Base-by-base conservation (phyloP, 306 rosid genomes). In the Glycine latifolia region DNA sequence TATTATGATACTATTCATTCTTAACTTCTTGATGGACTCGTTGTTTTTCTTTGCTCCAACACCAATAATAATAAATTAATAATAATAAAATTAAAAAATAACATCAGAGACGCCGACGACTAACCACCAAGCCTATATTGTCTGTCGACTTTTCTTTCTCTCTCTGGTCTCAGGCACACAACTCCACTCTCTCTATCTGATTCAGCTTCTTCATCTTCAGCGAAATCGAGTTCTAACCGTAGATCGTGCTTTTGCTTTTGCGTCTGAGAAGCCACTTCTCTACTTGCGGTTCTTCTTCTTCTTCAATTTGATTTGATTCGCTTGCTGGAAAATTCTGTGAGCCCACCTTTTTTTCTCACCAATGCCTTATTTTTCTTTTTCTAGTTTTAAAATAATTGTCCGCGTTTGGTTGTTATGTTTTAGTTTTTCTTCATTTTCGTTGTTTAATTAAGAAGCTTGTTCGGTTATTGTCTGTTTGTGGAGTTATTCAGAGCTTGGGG, bases 41-140 rank as follows among this genome's bases (percentile, higher is more conserved):
- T 48, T 37, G 10, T 44, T 62, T 50, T 16, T 71, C 12, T 46
- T n/a, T 10, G 14, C 55, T 47, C 59, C 60, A 61, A 8, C 59
- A 47, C 17, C 14, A 60, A 17, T 0, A 43, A 67, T 26, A 53
- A 52, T 7, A 31, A n/a, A 10, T n/a, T n/a, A 60, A 17, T 0
- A 43, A 67, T 26, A 53, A 52, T 7, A 31, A n/a, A 10, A 44
- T 41, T 10, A 43, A 41, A 85, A 70, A 81, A 61, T 79, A 35
- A 72, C 71, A 85, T 71, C 85, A 66, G 39, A 67, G 97, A 90
- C 99, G 93, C 93, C 96, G 99, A 93, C 97, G 93, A 91, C 87
- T 87, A 89, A 87, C 97, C 94, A 91, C 89, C 79, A 81, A 95
- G 84, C 91, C 87, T 89, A 78, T 80, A 85, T 88, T 87, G 78